Percentiles rank a stretch among this genome's conserved stretches.
Conservation (phyloP, 139 green algal genomes). For the Ettlia oleoabundans region DNA sequence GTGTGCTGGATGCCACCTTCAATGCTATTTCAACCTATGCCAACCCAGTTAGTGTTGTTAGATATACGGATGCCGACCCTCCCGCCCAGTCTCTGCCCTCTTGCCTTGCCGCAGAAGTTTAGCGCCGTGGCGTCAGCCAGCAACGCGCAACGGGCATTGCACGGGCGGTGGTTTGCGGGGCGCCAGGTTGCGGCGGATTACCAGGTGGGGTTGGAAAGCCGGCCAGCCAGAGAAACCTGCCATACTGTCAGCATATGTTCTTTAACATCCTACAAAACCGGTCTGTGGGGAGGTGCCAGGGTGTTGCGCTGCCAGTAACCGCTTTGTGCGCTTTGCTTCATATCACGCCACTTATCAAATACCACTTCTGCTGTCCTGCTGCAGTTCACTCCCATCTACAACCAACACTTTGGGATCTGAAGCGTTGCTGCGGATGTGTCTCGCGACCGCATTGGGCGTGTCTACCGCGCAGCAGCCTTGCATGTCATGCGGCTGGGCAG, state of each 20-base stretch:
- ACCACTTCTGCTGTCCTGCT: no score
- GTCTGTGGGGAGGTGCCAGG: no score
- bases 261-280: not conserved
- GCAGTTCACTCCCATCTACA: conserved; percentile 45
- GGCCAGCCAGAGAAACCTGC: not conserved
- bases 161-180: conserved; percentile 89
- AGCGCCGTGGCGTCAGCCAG: conserved; percentile 54
- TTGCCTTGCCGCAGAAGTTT: conserved; percentile 69
- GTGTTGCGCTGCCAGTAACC: not conserved
- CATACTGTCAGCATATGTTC: not conserved
- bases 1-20: not conserved
- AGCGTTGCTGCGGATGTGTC: not conserved
- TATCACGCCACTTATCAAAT: not conserved
- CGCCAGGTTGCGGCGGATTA: conserved; percentile 86
- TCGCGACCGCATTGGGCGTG: not conserved
- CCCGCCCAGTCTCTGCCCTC: not conserved
- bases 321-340: not conserved
- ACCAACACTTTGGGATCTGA: conserved; percentile 42
- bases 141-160: conserved; percentile 77
- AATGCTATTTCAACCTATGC: not conserved
- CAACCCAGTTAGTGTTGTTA: not conserved
- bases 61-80: not conserved
- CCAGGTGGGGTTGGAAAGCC: conserved; percentile 64
- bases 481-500: not conserved
- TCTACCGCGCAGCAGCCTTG: not conserved